A percentile compares a stretch with the other conserved stretches of the same genome.
Evolutionary conservation across 176 grass and related monocot species (phyloP).

Genomic region (Hyparrhenia diplandra): DNA sequence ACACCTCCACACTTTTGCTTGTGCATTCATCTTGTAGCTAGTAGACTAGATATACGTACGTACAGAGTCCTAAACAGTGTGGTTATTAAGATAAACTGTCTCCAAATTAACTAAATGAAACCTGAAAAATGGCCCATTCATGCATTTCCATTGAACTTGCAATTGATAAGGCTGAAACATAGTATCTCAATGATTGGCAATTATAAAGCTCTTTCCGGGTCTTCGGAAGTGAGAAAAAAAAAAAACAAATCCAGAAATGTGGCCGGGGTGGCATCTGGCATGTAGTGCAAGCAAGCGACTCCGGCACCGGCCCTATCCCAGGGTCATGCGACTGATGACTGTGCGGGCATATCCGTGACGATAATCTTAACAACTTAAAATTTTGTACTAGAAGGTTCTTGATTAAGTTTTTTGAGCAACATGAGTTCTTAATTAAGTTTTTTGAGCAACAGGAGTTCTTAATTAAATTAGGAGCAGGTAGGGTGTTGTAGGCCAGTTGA

Average conservation of each 20-base stretch:
- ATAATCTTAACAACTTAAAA: neutral
- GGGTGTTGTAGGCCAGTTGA: neutral
- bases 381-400: neutral
- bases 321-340: neutral
- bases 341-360: neutral
- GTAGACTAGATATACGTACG: too few relatives aligned
- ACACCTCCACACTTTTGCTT: neutral
- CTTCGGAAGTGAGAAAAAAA: too few relatives aligned
- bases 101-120: neutral
- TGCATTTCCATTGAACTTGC: neutral
- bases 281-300: neutral
- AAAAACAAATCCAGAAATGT: too few relatives aligned
- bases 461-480: neutral
- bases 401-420: too few relatives aligned
- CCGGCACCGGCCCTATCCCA: constrained; percentile 8
- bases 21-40: neutral
- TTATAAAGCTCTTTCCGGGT: too few relatives aligned
- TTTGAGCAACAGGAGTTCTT: too few relatives aligned
- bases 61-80: too few relatives aligned
- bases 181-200: neutral
- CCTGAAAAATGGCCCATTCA: neutral
- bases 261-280: neutral
- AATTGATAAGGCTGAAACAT: neutral
- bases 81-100: too few relatives aligned
- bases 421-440: too few relatives aligned